phyloP scores from a whole-genome alignment of 1,139 yeast genomes.

The Kluyveromyces marxianus region DNA sequence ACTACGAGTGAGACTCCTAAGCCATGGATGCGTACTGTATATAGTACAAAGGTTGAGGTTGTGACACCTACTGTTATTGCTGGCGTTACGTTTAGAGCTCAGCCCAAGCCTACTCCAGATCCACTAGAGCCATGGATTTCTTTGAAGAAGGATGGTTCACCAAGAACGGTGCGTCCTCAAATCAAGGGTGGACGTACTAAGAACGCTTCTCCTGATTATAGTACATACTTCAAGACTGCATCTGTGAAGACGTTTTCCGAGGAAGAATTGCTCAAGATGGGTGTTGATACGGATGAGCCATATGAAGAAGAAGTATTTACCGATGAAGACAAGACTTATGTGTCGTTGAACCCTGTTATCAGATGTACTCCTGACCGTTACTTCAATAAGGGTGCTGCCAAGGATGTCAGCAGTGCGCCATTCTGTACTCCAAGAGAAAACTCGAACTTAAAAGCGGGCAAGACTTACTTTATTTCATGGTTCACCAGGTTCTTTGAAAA shows the following conservation, averaged over 20 bases:
- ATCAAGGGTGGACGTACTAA: conserved; percentile 62
- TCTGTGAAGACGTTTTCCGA: conserved; percentile 49
- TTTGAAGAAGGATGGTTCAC: conserved; percentile 68
- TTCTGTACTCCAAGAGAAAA: conserved; percentile 75
- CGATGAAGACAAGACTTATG: conserved; percentile 65
- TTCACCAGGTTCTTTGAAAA: conserved; percentile 52
- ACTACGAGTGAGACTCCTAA: conserved; percentile 38
- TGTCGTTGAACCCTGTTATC: conserved; percentile 63
- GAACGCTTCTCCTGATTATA: conserved; percentile 62
- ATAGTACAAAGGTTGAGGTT: conserved; percentile 47
- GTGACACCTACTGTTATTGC: conserved; percentile 77
- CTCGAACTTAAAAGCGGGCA: conserved; percentile 45
- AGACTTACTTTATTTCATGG: conserved; percentile 76
- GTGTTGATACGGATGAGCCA: conserved; percentile 52
- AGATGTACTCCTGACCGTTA: conserved; percentile 80
- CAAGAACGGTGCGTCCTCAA: conserved; percentile 70
- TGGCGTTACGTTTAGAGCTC: conserved; percentile 72
- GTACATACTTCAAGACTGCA: conserved; percentile 69
- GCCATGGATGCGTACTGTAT: conserved; percentile 73
- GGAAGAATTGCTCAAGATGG: conserved; percentile 61
- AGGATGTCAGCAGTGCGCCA: conserved; percentile 54
- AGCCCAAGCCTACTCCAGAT: conserved; percentile 53
- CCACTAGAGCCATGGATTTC: conserved; percentile 80
- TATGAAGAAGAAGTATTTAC: conserved; percentile 47
- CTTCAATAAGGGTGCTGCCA: conserved; percentile 55